Evolutionary conservation across 441 rosid genomes (phyloP), one percentile per base, ranked within the genome.

Genomic region (Erodium trifolium): DNA sequence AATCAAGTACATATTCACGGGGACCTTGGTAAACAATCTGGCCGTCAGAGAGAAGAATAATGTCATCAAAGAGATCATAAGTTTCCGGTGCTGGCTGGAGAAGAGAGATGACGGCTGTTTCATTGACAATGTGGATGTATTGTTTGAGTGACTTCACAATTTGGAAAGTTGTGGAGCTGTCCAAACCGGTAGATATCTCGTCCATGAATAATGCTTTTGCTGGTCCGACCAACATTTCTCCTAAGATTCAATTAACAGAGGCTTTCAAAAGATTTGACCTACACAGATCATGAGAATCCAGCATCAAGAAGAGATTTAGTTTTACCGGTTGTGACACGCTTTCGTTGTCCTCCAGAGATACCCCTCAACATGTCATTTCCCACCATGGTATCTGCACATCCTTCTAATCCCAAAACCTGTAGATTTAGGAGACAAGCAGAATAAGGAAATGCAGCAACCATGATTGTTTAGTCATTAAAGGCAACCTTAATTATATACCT

Each of bases 61-160:
- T 86, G 72, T 93, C 98, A 77, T 90, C 98, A n/a, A 90, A 93
- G 57, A 90, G 87, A 69, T 86, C 81, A 67, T 85, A 90, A 41
- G 97, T 93, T 80, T 93, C 98, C 0, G 98, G 97, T 0, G 96
- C 94, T 35, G 98, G 98, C 85, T 93, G 97, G 49, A 90, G 98
- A 73, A 93, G 98, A 43, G 98, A 90, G 18, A 93, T 80, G 34
- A 87, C 72, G 17, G 89, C 90, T 18, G 97, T 93, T 68, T 92
- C 97, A 17, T 83, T 76, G 51, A 93, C 80, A 78, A 93, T 87
- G 69, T 90, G 98, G 68, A 87, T 78, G 9, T 66, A 74, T 71
- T 89, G 86, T 80, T 74, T 85, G 14, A 92, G 76, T 1, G 88
- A 83, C 75, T 90, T 90, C 70, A 90, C 93, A 17, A 92, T 90